Evolutionary conservation across 495 filamentous ascomycete genomes (phyloP).

Genomic region (Talaromyces borbonicus): DNA sequence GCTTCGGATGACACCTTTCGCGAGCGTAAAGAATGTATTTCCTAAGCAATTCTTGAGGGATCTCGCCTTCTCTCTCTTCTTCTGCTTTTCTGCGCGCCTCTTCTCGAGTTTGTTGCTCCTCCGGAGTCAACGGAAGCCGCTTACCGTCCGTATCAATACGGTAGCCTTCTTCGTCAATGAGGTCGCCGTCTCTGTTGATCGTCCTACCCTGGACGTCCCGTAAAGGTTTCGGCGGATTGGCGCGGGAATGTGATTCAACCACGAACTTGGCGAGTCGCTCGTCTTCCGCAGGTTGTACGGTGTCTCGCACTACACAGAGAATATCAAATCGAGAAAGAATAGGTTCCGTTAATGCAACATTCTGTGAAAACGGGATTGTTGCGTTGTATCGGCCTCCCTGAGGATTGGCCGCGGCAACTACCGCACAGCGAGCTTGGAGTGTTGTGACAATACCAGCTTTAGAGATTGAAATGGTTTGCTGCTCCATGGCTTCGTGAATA

Average conservation of each 20-base stretch:
- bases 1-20: conserved; percentile 80
- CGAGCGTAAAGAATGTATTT: conserved; percentile 98
- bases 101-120: conserved; percentile 27
- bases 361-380: conserved; percentile 87
- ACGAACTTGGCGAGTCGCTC: conserved; percentile 93
- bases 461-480: conserved; percentile 99
- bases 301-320: conserved; percentile 91
- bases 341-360: conserved; percentile 94
- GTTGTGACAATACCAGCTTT: conserved; percentile 99
- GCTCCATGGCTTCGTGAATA: conserved; percentile 99
- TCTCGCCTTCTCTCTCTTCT: conserved; percentile 62
- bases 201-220: conserved; percentile 45
- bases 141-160: conserved; percentile 27
- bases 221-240: conserved; percentile 60
- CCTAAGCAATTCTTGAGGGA: conserved; percentile 82
- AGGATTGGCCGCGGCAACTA: conserved; percentile 95
- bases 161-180: conserved; percentile 36
- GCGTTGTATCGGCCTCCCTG: conserved; percentile 95
- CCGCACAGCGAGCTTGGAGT: conserved; percentile 92
- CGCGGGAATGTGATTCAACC: conserved; percentile 81
- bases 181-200: conserved; percentile 52
- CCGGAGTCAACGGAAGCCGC: conserved; percentile 24
- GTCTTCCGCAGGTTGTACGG: conserved; percentile 93
- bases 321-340: conserved; percentile 99
- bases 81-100: conserved; percentile 35